phyloP scores from a whole-genome alignment of 2,329 filamentous ascomycete species.

The Colletotrichum abscissum region DNA sequence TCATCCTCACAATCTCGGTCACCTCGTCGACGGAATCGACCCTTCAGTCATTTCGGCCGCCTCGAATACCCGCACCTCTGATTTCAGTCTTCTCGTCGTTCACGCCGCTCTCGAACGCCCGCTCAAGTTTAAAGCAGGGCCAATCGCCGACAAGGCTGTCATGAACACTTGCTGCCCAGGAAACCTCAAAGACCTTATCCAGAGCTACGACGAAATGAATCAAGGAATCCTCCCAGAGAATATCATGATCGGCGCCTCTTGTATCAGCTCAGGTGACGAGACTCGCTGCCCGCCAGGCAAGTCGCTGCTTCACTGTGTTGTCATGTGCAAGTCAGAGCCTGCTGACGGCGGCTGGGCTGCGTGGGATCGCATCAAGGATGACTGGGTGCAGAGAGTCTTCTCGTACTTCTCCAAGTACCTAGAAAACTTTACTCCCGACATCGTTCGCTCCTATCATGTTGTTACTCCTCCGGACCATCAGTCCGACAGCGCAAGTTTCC shows the following conservation, averaged over 20 bases:
- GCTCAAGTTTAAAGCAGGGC: neutral
- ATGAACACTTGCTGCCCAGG: neutral
- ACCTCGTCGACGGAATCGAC: neutral
- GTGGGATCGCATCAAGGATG: constrained; percentile 1
- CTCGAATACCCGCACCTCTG: neutral
- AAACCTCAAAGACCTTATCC: neutral
- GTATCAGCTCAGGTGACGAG: neutral
- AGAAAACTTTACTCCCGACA: constrained; percentile 7
- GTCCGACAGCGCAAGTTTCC: constrained; percentile 17
- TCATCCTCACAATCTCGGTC: neutral
- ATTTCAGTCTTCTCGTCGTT: neutral
- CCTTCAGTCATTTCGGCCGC: neutral
- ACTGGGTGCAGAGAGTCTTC: neutral
- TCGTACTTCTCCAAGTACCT: constrained; percentile 5
- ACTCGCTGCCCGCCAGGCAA: constrained; percentile 1
- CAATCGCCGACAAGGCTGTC: neutral
- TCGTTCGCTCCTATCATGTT: constrained; percentile 11
- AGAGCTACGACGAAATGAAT: neutral
- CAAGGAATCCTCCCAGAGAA: neutral
- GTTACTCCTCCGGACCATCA: constrained; percentile 10
- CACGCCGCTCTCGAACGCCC: neutral
- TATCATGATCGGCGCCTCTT: neutral
- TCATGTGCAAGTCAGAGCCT: constrained; percentile 10
- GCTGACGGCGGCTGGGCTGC: constrained; percentile 6
- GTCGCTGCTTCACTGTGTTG: constrained; percentile 9